These are phyloP conservation scores for Coniella vitis DNA, from an alignment of 2,329 filamentous ascomycete genomes.

Conservation along the genomic window DNA sequence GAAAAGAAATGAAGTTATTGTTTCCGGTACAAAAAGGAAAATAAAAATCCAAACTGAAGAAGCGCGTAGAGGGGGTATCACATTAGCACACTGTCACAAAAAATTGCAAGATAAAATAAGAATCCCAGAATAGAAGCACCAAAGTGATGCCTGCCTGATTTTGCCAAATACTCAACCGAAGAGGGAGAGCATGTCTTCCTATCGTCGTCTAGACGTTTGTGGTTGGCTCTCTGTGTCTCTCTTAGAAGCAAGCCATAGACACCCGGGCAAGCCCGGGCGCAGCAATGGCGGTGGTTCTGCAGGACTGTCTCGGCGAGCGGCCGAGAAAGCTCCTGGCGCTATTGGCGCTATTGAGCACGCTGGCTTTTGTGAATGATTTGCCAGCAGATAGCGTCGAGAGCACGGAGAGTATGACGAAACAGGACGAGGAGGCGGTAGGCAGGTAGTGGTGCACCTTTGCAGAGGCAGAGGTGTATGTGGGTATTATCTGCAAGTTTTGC, in stretches of 20 bases:
- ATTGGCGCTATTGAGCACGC: neutral
- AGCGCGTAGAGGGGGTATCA: conserved; percentile 12
- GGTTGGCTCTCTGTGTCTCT: too few relatives aligned
- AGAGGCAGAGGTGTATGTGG: conserved; percentile 2
- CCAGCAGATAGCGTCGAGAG: conserved; percentile 3
- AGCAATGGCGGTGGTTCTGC: neutral
- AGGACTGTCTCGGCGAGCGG: neutral
- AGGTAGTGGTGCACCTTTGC: neutral
- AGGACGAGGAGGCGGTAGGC: neutral
- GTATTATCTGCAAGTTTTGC: conserved; percentile 5
- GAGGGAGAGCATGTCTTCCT: too few relatives aligned
- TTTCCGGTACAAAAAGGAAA: conserved; percentile 8
- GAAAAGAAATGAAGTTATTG: conserved; percentile 15
- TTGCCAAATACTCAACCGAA: neutral
- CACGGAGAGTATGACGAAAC: conserved; percentile 1
- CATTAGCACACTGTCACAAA: conserved; percentile 2
- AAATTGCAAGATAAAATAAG: neutral
- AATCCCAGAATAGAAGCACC: neutral
- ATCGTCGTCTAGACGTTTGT: too few relatives aligned
- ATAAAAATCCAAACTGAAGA: conserved; percentile 1
- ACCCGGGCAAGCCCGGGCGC: neutral
- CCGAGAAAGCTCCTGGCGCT: neutral
- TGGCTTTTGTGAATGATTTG: neutral
- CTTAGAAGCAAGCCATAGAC: conserved; percentile 6
- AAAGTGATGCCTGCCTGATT: neutral